Evolutionary conservation across 441 rosid genomes (phyloP).

Genomic region (Pelargonium myrrhifolium): DNA sequence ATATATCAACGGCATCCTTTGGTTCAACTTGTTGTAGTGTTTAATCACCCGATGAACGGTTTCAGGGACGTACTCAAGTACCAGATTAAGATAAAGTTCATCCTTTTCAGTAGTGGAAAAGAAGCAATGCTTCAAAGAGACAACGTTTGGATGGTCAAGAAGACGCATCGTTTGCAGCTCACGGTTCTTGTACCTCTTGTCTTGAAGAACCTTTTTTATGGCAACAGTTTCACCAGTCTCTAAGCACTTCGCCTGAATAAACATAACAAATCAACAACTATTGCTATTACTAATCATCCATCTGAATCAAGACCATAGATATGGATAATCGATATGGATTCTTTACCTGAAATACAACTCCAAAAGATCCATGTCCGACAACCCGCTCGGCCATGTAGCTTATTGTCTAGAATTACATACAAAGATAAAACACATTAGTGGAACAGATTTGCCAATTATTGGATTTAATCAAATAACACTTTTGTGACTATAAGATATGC

Average conservation of each 20-base stretch:
- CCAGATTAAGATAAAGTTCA: conserved; percentile 88
- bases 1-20: conserved; percentile 87
- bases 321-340: no score
- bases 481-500: conserved; percentile 2
- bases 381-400: conserved; percentile 98
- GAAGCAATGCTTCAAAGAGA: conserved; percentile 83
- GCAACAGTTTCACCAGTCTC: conserved; percentile 97
- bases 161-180: conserved; percentile 96
- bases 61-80: conserved; percentile 90
- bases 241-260: conserved; percentile 69
- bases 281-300: no score
- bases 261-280: neutral
- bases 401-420: conserved; percentile 50
- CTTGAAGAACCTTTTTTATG: conserved; percentile 22
- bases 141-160: conserved; percentile 88
- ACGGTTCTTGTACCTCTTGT: conserved; percentile 93
- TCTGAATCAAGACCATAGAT: no score
- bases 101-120: conserved; percentile 87
- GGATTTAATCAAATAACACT: no score
- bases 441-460: no score
- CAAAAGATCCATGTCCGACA: conserved; percentile 95
- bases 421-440: no score
- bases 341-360: conserved; percentile 85
- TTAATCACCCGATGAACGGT: conserved; percentile 85
- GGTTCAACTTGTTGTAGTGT: conserved; percentile 81